Conservation (phyloP, 163 green algal genomes). For the Chlorella variabilis region DNA sequence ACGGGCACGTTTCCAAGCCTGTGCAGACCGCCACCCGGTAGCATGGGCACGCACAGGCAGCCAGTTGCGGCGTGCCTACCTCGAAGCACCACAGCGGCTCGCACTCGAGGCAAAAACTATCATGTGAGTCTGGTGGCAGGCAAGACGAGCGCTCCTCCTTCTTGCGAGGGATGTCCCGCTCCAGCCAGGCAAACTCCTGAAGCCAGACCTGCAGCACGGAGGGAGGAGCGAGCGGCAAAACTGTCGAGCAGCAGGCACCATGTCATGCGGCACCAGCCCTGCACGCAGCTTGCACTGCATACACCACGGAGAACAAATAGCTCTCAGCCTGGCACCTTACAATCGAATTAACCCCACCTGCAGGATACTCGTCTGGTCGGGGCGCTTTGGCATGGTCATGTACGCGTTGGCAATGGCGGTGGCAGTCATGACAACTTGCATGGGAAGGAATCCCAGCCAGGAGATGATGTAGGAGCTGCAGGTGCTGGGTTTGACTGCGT, state of each 20-base stretch:
- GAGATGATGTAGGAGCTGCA: slow-evolving; percentile 32
- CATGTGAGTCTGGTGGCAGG: background rate
- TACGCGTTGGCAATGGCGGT: slow-evolving; percentile 25
- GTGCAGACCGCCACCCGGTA: too few relatives aligned
- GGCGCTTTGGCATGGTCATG: slow-evolving; percentile 44
- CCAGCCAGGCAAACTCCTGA: slow-evolving; percentile 34
- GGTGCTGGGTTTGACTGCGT: slow-evolving; percentile 21
- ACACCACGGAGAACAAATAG: too few relatives aligned
- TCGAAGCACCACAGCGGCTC: slow-evolving; percentile 42
- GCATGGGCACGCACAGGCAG: too few relatives aligned
- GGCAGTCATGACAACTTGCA: slow-evolving; percentile 16
- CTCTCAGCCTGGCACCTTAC: too few relatives aligned
- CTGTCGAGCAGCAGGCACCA: too few relatives aligned
- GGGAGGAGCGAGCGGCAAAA: too few relatives aligned
- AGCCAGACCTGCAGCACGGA: slow-evolving; percentile 9
- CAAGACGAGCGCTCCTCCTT: slow-evolving; percentile 18
- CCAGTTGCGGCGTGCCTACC: too few relatives aligned
- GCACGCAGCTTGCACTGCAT: too few relatives aligned
- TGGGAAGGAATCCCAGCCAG: slow-evolving; percentile 44
- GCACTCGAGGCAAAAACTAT: background rate
- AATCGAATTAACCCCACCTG: too few relatives aligned
- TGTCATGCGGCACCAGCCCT: too few relatives aligned
- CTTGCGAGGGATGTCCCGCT: slow-evolving; percentile 23
- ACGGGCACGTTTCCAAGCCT: too few relatives aligned
- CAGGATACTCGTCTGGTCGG: background rate